Evolutionary conservation across 495 filamentous ascomycete species (phyloP).

Genomic region (Parachaetomium inaequale): DNA sequence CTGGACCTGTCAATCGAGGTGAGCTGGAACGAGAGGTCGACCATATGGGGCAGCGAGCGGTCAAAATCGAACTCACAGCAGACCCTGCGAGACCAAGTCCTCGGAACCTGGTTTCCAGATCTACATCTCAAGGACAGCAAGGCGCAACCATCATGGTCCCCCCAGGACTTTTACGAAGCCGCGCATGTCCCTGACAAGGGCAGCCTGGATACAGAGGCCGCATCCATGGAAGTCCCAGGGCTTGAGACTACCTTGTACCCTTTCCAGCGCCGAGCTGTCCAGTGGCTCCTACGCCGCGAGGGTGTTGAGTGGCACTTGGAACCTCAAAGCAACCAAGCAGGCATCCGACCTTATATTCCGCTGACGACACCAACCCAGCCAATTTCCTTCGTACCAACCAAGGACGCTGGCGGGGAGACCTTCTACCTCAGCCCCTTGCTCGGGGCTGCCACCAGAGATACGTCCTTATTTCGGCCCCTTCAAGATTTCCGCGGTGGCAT

Average conservation of each 20-base stretch:
- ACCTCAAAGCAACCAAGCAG: constrained; percentile 6
- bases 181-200: constrained; percentile 37
- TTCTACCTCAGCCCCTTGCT: constrained; percentile 59
- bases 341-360: constrained; percentile 16
- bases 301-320: constrained; percentile 35
- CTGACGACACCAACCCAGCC: constrained; percentile 8
- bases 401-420: constrained; percentile 33
- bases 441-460: constrained; percentile 55
- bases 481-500: constrained; percentile 59
- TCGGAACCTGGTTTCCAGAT: constrained; percentile 31
- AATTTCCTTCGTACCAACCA: constrained; percentile 16
- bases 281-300: constrained; percentile 47
- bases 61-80: constrained; percentile 16
- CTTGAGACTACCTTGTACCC: constrained; percentile 40
- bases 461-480: constrained; percentile 42
- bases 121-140: not conserved
- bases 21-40: constrained; percentile 26
- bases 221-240: constrained; percentile 25
- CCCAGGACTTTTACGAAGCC: constrained; percentile 46
- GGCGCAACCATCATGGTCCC: constrained; percentile 23
- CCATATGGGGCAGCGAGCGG: constrained; percentile 19
- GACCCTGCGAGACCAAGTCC: constrained; percentile 18
- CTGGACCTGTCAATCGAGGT: constrained; percentile 22
- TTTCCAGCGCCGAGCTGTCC: constrained; percentile 44
- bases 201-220: constrained; percentile 18